Percentiles rank a stretch among this genome's conserved stretches.
Conservation (phyloP, 1,284 basidiomycete species). For the Moesziomyces aphidis region DNA sequence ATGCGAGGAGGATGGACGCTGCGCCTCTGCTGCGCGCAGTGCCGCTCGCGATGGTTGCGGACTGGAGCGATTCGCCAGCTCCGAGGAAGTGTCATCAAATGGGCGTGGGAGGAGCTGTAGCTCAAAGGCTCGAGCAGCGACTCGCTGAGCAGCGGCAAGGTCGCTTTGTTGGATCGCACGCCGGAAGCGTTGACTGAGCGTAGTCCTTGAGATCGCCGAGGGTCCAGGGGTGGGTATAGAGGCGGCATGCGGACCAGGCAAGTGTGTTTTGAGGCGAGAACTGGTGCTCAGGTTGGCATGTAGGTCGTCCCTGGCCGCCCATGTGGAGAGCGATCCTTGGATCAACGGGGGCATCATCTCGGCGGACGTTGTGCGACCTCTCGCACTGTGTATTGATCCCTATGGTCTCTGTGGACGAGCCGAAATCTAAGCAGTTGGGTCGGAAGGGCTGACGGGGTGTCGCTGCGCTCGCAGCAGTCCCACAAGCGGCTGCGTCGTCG, state of each 20-base stretch:
- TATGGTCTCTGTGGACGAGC: neutral
- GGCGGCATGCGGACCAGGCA: neutral
- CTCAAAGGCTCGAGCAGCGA: conserved; percentile 37
- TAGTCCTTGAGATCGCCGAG: conserved; percentile 17
- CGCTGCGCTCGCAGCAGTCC: too few relatives aligned
- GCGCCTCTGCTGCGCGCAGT: conserved; percentile 31
- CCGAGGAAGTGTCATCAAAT: neutral
- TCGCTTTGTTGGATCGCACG: conserved; percentile 51
- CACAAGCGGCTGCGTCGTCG: too few relatives aligned
- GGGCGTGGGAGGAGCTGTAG: conserved; percentile 14
- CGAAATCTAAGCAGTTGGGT: too few relatives aligned
- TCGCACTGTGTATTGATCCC: too few relatives aligned
- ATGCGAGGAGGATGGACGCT: conserved; percentile 24
- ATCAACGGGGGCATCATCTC: neutral
- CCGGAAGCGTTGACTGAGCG: conserved; percentile 53
- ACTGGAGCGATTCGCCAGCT: neutral
- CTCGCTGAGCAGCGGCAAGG: conserved; percentile 36
- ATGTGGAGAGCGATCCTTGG: neutral
- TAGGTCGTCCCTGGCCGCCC: neutral
- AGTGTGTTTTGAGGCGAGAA: conserved; percentile 1
- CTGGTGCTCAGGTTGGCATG: neutral
- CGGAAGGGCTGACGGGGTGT: too few relatives aligned
- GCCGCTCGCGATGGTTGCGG: conserved; percentile 21
- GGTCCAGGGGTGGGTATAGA: conserved; percentile 10
- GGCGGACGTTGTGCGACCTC: neutral